Base-by-base conservation (phyloP, 2,329 filamentous ascomycete species). In the Talaromyces sp. region DNA sequence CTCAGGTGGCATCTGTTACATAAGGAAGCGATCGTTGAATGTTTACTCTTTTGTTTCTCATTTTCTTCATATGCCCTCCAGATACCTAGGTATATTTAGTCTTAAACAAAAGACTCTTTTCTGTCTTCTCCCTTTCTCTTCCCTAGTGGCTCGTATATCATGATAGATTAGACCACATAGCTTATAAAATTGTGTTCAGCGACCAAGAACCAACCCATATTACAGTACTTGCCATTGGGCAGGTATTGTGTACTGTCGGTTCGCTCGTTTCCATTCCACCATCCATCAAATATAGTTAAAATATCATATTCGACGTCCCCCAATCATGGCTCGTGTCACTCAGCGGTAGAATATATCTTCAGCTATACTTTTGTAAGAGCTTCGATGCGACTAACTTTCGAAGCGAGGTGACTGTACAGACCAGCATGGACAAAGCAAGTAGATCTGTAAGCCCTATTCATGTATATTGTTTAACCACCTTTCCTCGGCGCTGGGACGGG, bases 401-500 rank as follows among this genome's bases (percentile, higher is more conserved):
- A 38, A 51, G 19, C 47, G 59, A 47, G 25, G 45, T 7, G n/a
- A 17, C 19, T n/a, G 19, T 15, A 61, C 58, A 49, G 49, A 56
- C 31, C 29, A 38, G 47, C 34, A 25, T 40, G 22, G 53, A 27
- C 25, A 6, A 7, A 31, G 8, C n/a, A 27, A 38, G 29, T 31
- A 36, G 34, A n/a, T 54, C 19, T 43, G 22, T 61, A 65, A 45
- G 22, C 58, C 51, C 2, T 56, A n/a, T 63, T 36, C 22, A n/a
- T 31, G 27, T 34, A 29, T 43, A 15, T 36, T n/a, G 31, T 13
- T 70, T 71, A 76, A 65, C 74, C 74, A 8, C 74, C 74, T 61
- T 76, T 76, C 51, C 74, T 70, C 58, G 72, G 74, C 54, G 70
- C 68, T n/a, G 73, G 72, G 13, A 70, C 70, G 22, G 70, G 66